phyloP scores from a whole-genome alignment of 2,329 filamentous ascomycete species.

The Fusarium pseudonygamai region DNA sequence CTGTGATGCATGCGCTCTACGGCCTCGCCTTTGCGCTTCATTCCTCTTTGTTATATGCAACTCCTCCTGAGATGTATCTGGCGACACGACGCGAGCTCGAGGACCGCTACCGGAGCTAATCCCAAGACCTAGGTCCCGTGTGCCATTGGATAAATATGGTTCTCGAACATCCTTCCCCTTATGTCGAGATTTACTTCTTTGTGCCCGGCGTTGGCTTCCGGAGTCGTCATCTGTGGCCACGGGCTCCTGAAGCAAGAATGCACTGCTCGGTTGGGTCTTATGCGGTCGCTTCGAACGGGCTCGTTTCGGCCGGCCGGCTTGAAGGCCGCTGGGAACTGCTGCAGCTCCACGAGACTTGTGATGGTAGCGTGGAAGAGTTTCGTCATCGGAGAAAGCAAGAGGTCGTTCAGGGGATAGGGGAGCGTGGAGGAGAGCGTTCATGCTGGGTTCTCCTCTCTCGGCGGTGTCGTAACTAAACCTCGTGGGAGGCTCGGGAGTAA shows the following conservation, averaged over 20 bases:
- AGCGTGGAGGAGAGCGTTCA: constrained; percentile 38
- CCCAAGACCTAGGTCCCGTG: constrained; percentile 35
- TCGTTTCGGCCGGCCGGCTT: constrained; percentile 40
- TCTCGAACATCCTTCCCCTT: constrained; percentile 36
- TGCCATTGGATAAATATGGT: constrained; percentile 16
- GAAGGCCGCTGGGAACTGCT: constrained; percentile 24
- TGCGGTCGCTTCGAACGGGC: constrained; percentile 45
- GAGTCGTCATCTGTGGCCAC: constrained; percentile 48
- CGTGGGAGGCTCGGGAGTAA: constrained; percentile 38
- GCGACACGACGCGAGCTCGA: constrained; percentile 39
- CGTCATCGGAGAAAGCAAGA: constrained; percentile 43
- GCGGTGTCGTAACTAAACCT: constrained; percentile 42
- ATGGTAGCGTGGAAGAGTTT: constrained; percentile 39
- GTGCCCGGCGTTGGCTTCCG: constrained; percentile 43
- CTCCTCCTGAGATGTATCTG: constrained; percentile 43
- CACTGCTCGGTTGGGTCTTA: constrained; percentile 58
- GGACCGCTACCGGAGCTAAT: constrained; percentile 25
- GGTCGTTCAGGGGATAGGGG: constrained; percentile 39
- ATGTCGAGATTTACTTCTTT: constrained; percentile 37
- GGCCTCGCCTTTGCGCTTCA: constrained; percentile 23
- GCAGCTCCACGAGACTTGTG: constrained; percentile 29
- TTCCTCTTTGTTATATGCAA: constrained; percentile 36
- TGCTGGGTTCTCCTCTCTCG: constrained; percentile 39
- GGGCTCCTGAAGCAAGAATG: constrained; percentile 61
- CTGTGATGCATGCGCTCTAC: constrained; percentile 28